Base-by-base conservation (phyloP, 140 eudicot genomes). In the Oenanthe javanica region DNA sequence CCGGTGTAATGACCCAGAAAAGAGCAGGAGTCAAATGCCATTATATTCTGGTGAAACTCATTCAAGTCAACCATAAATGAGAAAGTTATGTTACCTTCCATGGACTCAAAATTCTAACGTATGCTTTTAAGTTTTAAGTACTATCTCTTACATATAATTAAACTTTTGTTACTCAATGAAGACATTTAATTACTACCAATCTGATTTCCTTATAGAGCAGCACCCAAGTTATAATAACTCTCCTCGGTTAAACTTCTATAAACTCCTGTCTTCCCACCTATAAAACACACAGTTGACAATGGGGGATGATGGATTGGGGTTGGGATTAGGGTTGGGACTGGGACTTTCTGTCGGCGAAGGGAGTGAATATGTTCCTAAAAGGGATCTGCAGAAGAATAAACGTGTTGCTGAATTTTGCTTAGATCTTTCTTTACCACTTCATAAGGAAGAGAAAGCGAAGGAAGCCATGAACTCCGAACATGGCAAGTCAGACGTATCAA, bases 31-130 rank as follows among this genome's bases (percentile, higher is more conserved):
- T 75, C 61, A 75, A 75, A 75, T 75, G 79, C 1, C 79, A 43
- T 74, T 21, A 45, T 75, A 11, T 25, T 75, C 21, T 49, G 25
- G 79, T 48, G 79, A 46, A 25, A 75, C 25, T 75, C 43, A 13
- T 75, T 27, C 0, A 48, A 75, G 79, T 48, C 79, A 49, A 75
- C 72, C 73, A 36, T 75, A 52, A 74, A 74, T 75, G 79, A n/a
- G 79, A 25, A 49, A 75, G 79, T 49, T 75, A 25, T 46, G 79
- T 75, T 75, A 23, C 78, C 61, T 75, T 23, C 59, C 61, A 12
- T 16, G 77, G 43, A 48, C 79, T 48, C 79, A 21, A n/a, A 75
- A 75, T 25, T 75, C 63, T 75, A 75, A 75, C 79, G 79, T 63
- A 75, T 48, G 79, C 11, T 47, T 46, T 75, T 66, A 66, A 74